Percentiles rank a stretch among this genome's conserved stretches.
Conservation (phyloP, 805 yeast species). For the Lipomyces kockii region DNA sequence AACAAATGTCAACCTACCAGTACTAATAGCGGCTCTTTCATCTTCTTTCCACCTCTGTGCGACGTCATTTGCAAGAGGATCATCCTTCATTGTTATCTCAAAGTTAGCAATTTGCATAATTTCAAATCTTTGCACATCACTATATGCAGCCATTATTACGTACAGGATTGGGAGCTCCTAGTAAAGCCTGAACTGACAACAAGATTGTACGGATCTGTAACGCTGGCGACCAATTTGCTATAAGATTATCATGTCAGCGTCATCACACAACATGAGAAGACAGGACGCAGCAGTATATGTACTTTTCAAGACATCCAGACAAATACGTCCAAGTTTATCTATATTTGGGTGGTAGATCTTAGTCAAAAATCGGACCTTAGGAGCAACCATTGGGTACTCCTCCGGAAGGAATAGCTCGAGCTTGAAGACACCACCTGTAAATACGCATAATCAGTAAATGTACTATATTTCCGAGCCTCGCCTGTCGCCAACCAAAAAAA, state of each 20-base stretch:
- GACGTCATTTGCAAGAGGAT: constrained; percentile 96
- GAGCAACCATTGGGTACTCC: constrained; percentile 89
- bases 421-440: constrained; percentile 62
- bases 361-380: constrained; percentile 91
- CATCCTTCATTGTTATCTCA: constrained; percentile 54
- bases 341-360: constrained; percentile 96
- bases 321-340: constrained; percentile 91
- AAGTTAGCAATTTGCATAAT: background rate
- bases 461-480: background rate
- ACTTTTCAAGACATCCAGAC: constrained; percentile 88
- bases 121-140: background rate
- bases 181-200: constrained; percentile 86
- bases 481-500: background rate
- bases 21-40: constrained; percentile 75
- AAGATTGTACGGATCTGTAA: constrained; percentile 91
- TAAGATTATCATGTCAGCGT: background rate
- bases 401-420: constrained; percentile 90
- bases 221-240: constrained; percentile 96
- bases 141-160: background rate
- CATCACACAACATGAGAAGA: background rate
- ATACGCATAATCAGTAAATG: background rate
- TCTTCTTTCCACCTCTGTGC: constrained; percentile 95
- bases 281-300: constrained; percentile 20
- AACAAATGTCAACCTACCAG: constrained; percentile 56
- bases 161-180: constrained; percentile 91